Evolutionary conservation across 2,329 filamentous ascomycete species (phyloP), one percentile per base, ranked within the genome.

Genomic region (Trichoderma citrinoviride): DNA sequence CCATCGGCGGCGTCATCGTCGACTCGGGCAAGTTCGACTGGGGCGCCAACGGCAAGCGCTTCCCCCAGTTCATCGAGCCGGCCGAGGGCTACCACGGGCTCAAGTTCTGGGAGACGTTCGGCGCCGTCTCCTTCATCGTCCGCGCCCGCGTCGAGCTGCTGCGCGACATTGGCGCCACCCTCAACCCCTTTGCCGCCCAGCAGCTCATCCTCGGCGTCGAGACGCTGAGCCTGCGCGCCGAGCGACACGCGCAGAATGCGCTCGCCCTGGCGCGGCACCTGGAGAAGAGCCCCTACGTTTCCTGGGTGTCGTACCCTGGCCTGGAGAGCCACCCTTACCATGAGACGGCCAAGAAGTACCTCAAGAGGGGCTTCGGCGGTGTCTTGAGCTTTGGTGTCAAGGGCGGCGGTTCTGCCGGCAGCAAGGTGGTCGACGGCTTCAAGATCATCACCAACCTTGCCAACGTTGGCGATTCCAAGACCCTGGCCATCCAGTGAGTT

Each of bases 391-490:
- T 99, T 71, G 95, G 95, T 61, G 90, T 97, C 67, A 96, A 96
- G 81, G 93, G 94, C 3, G 93, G 91, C 66, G 91, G 86, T 67
- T 83, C 80, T n/a, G 92, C 90, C 17, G 94, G 95, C 67, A 90
- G 87, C 76, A 88, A 93, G 78, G 87, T 98, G 37, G 95, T 98
- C 60, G 95, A 99, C 78, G 88, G 88, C 71, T 96, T 99, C 82
- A 95, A 96, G 84, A 80, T 99, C 70, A 92, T 98, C 72, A 96
- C 92, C 19, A 97, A 98, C 79, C 81, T 98, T 70, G 95, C 95
- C 65, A 99, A 99, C 75, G 93, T 98, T 29, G 94, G 94, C 65
- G 94, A 98, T 77, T 91, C 91, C 55, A 98, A 98, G 85, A 96
- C 93, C 7, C 82, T 97, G 68, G 93, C 93, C 25, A 96, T 97